These are phyloP conservation scores for Aspergillus pseudotamarii DNA, from an alignment of 2,329 filamentous ascomycete genomes.

Conservation along the genomic window DNA sequence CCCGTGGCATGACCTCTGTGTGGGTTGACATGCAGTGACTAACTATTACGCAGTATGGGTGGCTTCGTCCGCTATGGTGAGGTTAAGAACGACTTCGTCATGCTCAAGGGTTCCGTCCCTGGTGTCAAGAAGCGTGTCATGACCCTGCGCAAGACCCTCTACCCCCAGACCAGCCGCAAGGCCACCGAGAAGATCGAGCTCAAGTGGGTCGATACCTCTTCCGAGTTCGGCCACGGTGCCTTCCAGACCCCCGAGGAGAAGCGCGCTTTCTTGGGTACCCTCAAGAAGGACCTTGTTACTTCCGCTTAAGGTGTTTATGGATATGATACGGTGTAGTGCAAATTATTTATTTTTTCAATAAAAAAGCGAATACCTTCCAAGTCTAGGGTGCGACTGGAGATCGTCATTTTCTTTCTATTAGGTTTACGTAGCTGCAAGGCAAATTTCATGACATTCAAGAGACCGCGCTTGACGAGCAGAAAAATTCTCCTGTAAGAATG, in stretches of 20 bases:
- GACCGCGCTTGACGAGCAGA: neutral
- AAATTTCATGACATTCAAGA: constrained; percentile 7
- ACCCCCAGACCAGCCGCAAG: constrained; percentile 91
- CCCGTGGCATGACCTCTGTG: neutral
- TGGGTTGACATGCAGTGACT: constrained; percentile 37
- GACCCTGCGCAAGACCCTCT: constrained; percentile 99
- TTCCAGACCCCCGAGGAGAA: constrained; percentile 99
- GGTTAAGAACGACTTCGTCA: constrained; percentile 98
- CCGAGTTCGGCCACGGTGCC: constrained; percentile 99
- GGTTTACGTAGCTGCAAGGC: constrained; percentile 11
- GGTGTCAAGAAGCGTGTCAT: constrained; percentile 99
- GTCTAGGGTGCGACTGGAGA: constrained; percentile 9
- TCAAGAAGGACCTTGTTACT: constrained; percentile 92
- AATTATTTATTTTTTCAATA: constrained; percentile 44
- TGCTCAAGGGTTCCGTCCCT: constrained; percentile 96
- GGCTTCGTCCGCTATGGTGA: constrained; percentile 99
- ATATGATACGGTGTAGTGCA: constrained; percentile 39
- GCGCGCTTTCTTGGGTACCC: constrained; percentile 93
- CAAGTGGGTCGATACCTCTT: constrained; percentile 99
- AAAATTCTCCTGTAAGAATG: neutral
- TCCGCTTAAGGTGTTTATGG: constrained; percentile 54
- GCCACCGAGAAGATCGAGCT: constrained; percentile 98
- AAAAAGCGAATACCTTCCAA: constrained; percentile 44
- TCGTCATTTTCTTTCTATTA: constrained; percentile 4
- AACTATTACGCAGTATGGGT: constrained; percentile 69